A percentile compares a stretch with the other conserved stretches of the same genome.
Conservation (phyloP, 2,329 filamentous ascomycete species). For the Didymella segeticola region DNA sequence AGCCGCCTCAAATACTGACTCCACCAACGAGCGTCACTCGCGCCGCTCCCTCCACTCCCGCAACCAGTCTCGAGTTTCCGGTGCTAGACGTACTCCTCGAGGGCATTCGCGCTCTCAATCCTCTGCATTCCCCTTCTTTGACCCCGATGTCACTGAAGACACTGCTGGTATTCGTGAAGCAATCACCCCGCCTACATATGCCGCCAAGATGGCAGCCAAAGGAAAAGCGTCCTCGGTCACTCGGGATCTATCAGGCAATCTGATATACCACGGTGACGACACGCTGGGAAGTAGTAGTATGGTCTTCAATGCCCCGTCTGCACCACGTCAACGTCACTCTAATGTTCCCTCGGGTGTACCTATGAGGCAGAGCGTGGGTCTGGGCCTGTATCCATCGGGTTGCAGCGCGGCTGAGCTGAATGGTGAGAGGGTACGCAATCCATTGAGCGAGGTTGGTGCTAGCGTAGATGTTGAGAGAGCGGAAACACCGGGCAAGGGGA, state of each 20-base stretch:
- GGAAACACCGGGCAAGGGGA: slow-evolving; percentile 20
- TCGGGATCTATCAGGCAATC: slow-evolving; percentile 30
- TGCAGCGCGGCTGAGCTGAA: slow-evolving; percentile 18
- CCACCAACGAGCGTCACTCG: slow-evolving; percentile 32
- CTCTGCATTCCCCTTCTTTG: slow-evolving; percentile 39
- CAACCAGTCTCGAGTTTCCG: slow-evolving; percentile 29
- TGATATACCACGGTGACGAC: slow-evolving; percentile 28
- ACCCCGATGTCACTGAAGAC: slow-evolving; percentile 18
- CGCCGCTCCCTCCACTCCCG: slow-evolving; percentile 33
- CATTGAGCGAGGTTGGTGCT: slow-evolving; percentile 20
- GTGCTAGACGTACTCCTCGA: slow-evolving; percentile 21
- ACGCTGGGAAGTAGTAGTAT: slow-evolving; percentile 28
- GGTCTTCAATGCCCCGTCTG: slow-evolving; percentile 18
- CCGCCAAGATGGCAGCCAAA: background rate
- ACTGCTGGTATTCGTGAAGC: slow-evolving; percentile 15
- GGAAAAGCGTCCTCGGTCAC: slow-evolving; percentile 4
- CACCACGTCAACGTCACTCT: background rate
- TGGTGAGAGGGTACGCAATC: slow-evolving; percentile 20
- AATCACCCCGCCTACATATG: slow-evolving; percentile 4
- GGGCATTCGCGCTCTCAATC: slow-evolving; percentile 37
- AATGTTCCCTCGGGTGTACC: slow-evolving; percentile 6
- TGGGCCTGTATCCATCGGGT: slow-evolving; percentile 23
- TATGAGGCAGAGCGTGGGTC: slow-evolving; percentile 1
- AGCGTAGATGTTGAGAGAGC: slow-evolving; percentile 19
- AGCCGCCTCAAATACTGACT: slow-evolving; percentile 16